Percentiles rank a stretch among this genome's conserved stretches.
phyloP scores from a whole-genome alignment of 805 yeast species.

The Sugiyamaella qingdaonensis region DNA sequence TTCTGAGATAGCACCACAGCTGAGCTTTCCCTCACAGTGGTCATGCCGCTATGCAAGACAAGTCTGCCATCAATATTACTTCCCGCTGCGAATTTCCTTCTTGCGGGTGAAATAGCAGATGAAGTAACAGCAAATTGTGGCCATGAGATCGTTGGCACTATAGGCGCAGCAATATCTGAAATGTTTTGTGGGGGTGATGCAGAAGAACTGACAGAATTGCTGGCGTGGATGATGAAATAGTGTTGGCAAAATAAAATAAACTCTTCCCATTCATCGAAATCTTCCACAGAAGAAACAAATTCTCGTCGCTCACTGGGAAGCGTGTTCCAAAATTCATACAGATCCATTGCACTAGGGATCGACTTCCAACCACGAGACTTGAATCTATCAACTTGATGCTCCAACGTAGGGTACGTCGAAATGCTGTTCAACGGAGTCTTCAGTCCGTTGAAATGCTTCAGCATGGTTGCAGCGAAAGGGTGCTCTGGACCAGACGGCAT shows the following conservation, averaged over 20 bases:
- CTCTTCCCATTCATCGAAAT: slow-evolving; percentile 83
- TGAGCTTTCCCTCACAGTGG: slow-evolving; percentile 20
- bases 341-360: slow-evolving; percentile 38
- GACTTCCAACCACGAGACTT: slow-evolving; percentile 40
- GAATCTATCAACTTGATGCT: slow-evolving; percentile 51
- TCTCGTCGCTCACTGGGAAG: slow-evolving; percentile 38
- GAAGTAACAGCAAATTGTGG: not conserved
- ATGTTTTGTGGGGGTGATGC: not conserved
- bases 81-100: slow-evolving; percentile 44
- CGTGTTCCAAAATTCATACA: slow-evolving; percentile 57
- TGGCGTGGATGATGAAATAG: slow-evolving; percentile 64
- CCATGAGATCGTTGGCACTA: slow-evolving; percentile 8
- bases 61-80: slow-evolving; percentile 6
- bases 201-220: slow-evolving; percentile 34
- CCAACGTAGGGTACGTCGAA: slow-evolving; percentile 47
- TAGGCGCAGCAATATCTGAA: not conserved
- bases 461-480: slow-evolving; percentile 72
- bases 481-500: slow-evolving; percentile 59
- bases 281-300: slow-evolving; percentile 50
- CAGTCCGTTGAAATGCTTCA: slow-evolving; percentile 61
- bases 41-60: slow-evolving; percentile 38
- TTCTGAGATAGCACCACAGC: slow-evolving; percentile 5
- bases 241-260: slow-evolving; percentile 72
- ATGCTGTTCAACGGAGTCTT: slow-evolving; percentile 69
- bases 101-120: slow-evolving; percentile 6